Percentiles rank a stretch among this genome's conserved stretches.
These are phyloP conservation scores for Epichloe coenophiala DNA, from an alignment of 2,329 filamentous ascomycete species.

Conservation along the genomic window DNA sequence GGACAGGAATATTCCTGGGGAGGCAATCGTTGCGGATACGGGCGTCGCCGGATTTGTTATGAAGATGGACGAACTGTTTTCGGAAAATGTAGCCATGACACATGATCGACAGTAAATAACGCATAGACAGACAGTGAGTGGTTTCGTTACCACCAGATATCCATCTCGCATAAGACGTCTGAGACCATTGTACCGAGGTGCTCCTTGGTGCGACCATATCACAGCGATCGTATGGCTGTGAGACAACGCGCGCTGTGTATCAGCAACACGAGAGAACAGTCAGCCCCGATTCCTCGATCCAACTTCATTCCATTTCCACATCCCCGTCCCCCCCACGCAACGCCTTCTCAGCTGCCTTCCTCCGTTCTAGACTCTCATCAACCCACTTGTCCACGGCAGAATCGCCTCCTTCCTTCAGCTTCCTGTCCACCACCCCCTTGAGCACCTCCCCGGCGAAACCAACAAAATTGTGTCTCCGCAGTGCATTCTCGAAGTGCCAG, in stretches of 20 bases:
- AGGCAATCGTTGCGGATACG: no score
- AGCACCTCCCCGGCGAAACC: slow-evolving; percentile 85
- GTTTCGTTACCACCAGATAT: not conserved
- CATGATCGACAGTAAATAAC: not conserved
- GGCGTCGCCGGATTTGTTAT: not conserved
- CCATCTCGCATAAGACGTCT: not conserved
- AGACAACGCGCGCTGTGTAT: not conserved
- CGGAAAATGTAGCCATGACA: not conserved
- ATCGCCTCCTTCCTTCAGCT: slow-evolving; percentile 51
- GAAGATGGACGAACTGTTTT: not conserved
- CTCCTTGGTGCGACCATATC: not conserved
- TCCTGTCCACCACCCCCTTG: slow-evolving; percentile 68
- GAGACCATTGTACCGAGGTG: not conserved
- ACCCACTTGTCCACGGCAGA: slow-evolving; percentile 62
- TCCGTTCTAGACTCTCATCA: slow-evolving; percentile 49
- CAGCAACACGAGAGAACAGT: not conserved
- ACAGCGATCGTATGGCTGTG: not conserved
- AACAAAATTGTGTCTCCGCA: slow-evolving; percentile 89
- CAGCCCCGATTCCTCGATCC: not conserved
- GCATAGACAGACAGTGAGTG: not conserved
- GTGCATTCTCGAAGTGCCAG: slow-evolving; percentile 91
- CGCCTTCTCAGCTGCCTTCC: slow-evolving; percentile 25
- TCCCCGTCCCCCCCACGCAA: slow-evolving; percentile 23
- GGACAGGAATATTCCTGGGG: no score
- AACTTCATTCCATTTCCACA: slow-evolving; percentile 25